Conservation (phyloP, 164 flowering plant genomes). For the Houttuynia cordata region DNA sequence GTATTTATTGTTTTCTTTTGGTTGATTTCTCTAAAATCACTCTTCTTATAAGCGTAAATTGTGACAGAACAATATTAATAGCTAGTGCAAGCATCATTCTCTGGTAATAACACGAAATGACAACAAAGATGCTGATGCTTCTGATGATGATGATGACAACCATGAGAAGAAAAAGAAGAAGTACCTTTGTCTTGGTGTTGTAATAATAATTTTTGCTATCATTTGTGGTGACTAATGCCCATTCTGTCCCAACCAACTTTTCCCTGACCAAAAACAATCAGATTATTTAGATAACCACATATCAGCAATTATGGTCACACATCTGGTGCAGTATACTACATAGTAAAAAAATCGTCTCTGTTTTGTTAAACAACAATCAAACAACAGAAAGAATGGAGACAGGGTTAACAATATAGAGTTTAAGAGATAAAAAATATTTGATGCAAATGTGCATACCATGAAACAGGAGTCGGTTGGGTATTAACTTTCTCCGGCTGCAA, state of each 20-base stretch:
- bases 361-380: no score
- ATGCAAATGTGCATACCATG: slow-evolving; percentile 41
- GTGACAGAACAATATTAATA: no score
- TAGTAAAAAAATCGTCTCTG: no score
- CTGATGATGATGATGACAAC: background rate
- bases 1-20: no score
- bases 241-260: slow-evolving; percentile 67
- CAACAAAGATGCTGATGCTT: no score
- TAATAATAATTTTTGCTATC: slow-evolving; percentile 90
- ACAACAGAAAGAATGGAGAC: background rate
- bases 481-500: slow-evolving; percentile 62
- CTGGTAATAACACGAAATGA: background rate
- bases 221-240: slow-evolving; percentile 71
- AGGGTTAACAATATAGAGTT: no score
- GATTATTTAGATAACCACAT: background rate
- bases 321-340: no score
- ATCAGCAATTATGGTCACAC: background rate
- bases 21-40: no score
- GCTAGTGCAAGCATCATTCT: no score
- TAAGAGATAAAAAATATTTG: no score
- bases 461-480: slow-evolving; percentile 69
- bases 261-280: slow-evolving; percentile 38
- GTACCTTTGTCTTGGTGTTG: slow-evolving; percentile 76
- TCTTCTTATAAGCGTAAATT: no score
- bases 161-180: background rate